Evolutionary conservation across 2,329 filamentous ascomycete genomes (phyloP).

Genomic region (Cladophialophora exuberans): DNA sequence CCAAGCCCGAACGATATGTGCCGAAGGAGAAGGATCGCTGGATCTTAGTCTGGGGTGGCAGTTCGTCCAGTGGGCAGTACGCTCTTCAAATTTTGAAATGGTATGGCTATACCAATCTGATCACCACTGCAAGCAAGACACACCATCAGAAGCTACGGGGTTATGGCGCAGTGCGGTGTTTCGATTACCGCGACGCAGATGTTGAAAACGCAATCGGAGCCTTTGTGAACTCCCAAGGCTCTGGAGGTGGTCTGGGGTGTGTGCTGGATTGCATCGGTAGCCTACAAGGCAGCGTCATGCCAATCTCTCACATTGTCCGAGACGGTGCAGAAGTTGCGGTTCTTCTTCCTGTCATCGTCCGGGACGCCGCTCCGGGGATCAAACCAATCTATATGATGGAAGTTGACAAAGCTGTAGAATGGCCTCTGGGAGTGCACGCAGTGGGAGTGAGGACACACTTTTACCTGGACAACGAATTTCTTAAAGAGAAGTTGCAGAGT

Average conservation of each 20-base stretch:
- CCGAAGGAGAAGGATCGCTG: slow-evolving; percentile 38
- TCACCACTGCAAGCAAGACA: slow-evolving; percentile 38
- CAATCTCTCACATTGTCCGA: slow-evolving; percentile 55
- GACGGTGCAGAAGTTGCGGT: slow-evolving; percentile 59
- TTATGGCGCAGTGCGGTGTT: slow-evolving; percentile 36
- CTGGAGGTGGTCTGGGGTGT: slow-evolving; percentile 41
- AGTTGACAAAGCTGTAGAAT: slow-evolving; percentile 48
- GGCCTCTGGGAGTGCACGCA: slow-evolving; percentile 57
- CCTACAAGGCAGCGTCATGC: slow-evolving; percentile 50
- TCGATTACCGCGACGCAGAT: slow-evolving; percentile 38
- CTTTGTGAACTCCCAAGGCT: slow-evolving; percentile 25
- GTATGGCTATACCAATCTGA: slow-evolving; percentile 39
- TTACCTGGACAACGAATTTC: slow-evolving; percentile 57
- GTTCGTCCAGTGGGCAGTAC: slow-evolving; percentile 42
- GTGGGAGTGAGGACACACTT: slow-evolving; percentile 61
- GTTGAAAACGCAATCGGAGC: slow-evolving; percentile 29
- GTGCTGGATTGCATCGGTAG: slow-evolving; percentile 63
- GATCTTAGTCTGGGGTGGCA: slow-evolving; percentile 43
- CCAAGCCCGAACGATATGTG: slow-evolving; percentile 50
- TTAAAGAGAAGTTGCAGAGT: slow-evolving; percentile 58
- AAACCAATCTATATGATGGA: slow-evolving; percentile 61
- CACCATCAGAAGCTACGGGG: slow-evolving; percentile 38
- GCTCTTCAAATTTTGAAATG: slow-evolving; percentile 41
- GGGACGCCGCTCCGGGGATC: slow-evolving; percentile 51
- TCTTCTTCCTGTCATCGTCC: slow-evolving; percentile 63